phyloP scores from a whole-genome alignment of 176 grass and related monocot genomes.

The Tillandsia fasciculata region DNA sequence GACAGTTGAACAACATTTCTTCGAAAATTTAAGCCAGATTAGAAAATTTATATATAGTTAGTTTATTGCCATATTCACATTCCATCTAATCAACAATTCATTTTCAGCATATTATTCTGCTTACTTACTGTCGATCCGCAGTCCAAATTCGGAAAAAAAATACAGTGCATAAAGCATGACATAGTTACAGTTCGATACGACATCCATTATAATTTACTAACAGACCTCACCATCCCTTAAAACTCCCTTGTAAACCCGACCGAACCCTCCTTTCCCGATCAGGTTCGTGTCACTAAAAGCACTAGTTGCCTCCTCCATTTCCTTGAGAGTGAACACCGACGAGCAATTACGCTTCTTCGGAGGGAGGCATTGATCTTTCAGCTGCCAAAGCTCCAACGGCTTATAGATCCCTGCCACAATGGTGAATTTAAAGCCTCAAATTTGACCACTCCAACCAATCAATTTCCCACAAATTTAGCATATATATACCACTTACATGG shows the following conservation, averaged over 20 bases:
- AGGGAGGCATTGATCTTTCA: slow-evolving; percentile 38
- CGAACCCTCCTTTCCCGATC: slow-evolving; percentile 93
- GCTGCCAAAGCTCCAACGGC: slow-evolving; percentile 72
- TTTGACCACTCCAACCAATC: background rate
- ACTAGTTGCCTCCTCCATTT: slow-evolving; percentile 88
- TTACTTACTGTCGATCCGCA: too few relatives aligned
- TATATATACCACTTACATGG: slow-evolving; percentile 51
- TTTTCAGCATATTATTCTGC: too few relatives aligned
- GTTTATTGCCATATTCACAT: too few relatives aligned
- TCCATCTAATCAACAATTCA: too few relatives aligned
- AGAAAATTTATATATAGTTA: too few relatives aligned
- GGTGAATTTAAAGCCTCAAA: background rate
- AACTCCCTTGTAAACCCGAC: slow-evolving; percentile 83
- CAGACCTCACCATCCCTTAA: slow-evolving; percentile 74
- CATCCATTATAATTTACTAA: background rate
- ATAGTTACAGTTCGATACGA: too few relatives aligned
- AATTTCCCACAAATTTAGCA: background rate
- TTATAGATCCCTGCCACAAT: slow-evolving; percentile 80
- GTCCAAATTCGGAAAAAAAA: too few relatives aligned
- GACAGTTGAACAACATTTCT: too few relatives aligned
- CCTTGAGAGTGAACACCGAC: slow-evolving; percentile 89
- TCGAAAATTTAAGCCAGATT: too few relatives aligned
- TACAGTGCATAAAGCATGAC: too few relatives aligned
- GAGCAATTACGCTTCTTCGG: slow-evolving; percentile 57
- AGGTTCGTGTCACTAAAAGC: slow-evolving; percentile 71